These are phyloP conservation scores for Debaryomyces singareniensis DNA, from an alignment of 1,139 yeast species.

Conservation along the genomic window DNA sequence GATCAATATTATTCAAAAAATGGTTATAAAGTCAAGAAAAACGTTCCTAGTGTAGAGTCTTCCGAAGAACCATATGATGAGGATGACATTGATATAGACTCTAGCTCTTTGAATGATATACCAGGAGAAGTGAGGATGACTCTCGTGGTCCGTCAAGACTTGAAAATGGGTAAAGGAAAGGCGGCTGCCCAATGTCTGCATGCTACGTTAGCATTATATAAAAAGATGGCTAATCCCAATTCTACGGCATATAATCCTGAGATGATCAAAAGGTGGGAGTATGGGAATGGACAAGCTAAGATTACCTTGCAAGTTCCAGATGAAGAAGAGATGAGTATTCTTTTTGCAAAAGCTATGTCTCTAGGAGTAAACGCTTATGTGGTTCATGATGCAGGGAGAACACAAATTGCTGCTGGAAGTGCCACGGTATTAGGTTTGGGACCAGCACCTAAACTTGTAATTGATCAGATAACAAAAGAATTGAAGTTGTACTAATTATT, in stretches of 20 bases:
- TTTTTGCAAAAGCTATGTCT: constrained; percentile 77
- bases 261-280: constrained; percentile 72
- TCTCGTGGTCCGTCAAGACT: constrained; percentile 78
- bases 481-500: constrained; percentile 60
- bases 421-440: constrained; percentile 94
- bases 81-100: constrained; percentile 47
- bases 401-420: constrained; percentile 91
- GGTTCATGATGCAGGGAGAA: constrained; percentile 95
- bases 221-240: constrained; percentile 52
- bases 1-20: too few species aligned
- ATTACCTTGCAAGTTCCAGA: constrained; percentile 75
- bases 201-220: constrained; percentile 90
- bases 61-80: too few species aligned
- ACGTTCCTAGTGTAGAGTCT: too few species aligned
- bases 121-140: constrained; percentile 88
- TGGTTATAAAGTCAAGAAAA: too few species aligned
- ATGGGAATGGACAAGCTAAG: constrained; percentile 83
- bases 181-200: constrained; percentile 97
- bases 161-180: constrained; percentile 92
- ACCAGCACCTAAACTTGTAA: constrained; percentile 84
- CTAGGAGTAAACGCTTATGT: constrained; percentile 72
- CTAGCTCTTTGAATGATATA: constrained; percentile 49
- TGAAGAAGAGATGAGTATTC: constrained; percentile 68
- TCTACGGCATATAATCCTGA: constrained; percentile 52
- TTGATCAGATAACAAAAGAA: constrained; percentile 77